Base-by-base conservation (phyloP, 164 flowering plant species). In the Vitis rotundifolia region DNA sequence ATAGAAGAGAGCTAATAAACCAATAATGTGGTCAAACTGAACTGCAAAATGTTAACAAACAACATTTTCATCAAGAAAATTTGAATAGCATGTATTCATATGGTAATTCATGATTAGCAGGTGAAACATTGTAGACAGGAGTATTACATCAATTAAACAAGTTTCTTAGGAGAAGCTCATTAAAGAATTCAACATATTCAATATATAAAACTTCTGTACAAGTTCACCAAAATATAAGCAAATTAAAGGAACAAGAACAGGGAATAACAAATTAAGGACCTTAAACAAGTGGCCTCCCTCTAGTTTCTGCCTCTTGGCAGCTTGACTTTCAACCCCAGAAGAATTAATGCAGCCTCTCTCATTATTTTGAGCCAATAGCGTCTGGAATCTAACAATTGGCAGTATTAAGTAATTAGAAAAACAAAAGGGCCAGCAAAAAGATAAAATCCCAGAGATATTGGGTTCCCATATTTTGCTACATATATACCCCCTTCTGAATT, bases 281-380 rank as follows among this genome's bases (percentile, higher is more conserved):
- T 91, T 93, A 49, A 66, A 82, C 60, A 82, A 75, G 61, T 77
- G 89, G 73, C 99, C 99, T 57, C 96, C 91, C 29, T 91, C 99
- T 58, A 95, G 85, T 83, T 93, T 95, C 82, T 93, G 99, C 74
- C 97, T 87, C 85, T 95, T 95, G 58, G 94, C 73, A 78, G 97
- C 93, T 81, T 93, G 98, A 79, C 63, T 83, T 82, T 91, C 99
- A 65, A 72, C 64, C 10, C 26, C 71, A 78, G 73, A 77, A 55
- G 79, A 58, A 74, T 62, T 78, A 37, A 72, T 71, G 48, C 70
- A 67, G 66, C 73, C 79, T 70, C 61, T 81, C 49, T 74, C 85
- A 50, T 63, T 71, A 37, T 76, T 78, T 55, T 80, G 80, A 56
- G 59, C 59, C 29, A 61, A 67, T 22, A 65, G 75, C 68, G 48